Evolutionary conservation across 345 rosid genomes (phyloP).

Genomic region (Microcos paniculata): DNA sequence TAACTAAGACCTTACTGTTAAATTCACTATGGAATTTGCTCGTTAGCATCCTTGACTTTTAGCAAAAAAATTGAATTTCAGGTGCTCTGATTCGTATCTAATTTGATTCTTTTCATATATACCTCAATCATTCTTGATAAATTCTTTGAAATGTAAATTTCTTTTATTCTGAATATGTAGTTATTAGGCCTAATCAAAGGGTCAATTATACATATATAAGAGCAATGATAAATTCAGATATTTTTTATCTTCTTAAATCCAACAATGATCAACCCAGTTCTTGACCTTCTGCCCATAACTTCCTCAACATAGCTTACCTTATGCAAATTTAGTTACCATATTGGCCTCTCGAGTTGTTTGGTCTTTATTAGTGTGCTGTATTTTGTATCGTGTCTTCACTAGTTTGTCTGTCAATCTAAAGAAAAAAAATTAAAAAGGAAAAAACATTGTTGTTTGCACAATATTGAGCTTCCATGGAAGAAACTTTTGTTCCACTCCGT

Average conservation of each 20-base stretch:
- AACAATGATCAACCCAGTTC: conserved; percentile 8
- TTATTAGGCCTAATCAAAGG: conserved; percentile 17
- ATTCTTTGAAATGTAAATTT: conserved; percentile 42
- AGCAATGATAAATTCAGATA: conserved; percentile 24
- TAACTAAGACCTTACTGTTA: conserved; percentile 22
- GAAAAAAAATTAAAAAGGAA: background rate
- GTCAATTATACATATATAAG: conserved; percentile 8
- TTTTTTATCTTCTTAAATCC: conserved; percentile 14
- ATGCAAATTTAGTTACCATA: conserved; percentile 33
- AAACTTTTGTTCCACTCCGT: conserved; percentile 75
- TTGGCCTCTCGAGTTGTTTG: conserved; percentile 60
- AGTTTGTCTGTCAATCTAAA: conserved; percentile 14
- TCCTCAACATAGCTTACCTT: conserved; percentile 13
- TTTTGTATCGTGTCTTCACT: conserved; percentile 21
- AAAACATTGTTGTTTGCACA: conserved; percentile 12
- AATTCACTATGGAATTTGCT: conserved; percentile 33
- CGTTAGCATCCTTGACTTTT: conserved; percentile 30
- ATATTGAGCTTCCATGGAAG: conserved; percentile 55
- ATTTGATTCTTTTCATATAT: conserved; percentile 39
- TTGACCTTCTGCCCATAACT: conserved; percentile 34
- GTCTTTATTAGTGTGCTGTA: conserved; percentile 21
- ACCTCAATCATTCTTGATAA: conserved; percentile 30
- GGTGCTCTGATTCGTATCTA: conserved; percentile 31
- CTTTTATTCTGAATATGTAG: conserved; percentile 16
- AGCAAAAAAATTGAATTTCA: conserved; percentile 18